phyloP scores from a whole-genome alignment of 345 rosid species.

The Populus pruinosa region DNA sequence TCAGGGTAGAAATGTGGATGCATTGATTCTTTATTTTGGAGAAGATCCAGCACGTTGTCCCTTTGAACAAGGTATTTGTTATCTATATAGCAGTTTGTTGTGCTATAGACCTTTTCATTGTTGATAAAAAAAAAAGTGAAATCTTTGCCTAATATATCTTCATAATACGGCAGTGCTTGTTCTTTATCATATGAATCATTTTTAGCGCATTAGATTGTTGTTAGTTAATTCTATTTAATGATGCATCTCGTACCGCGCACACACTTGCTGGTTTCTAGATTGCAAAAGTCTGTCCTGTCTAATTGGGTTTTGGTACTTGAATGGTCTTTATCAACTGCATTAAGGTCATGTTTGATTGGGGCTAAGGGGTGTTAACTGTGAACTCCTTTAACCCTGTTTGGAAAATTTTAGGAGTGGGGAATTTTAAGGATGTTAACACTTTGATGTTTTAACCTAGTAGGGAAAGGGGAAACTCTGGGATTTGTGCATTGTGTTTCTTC shows the following conservation, averaged over 20 bases:
- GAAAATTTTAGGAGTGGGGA: background rate
- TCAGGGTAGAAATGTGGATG: slow-evolving; percentile 88
- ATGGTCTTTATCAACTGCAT: background rate
- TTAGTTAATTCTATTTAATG: background rate
- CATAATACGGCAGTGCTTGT: background rate
- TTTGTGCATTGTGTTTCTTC: too few relatives aligned
- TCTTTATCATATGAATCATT: background rate
- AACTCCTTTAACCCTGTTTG: background rate
- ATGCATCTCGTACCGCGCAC: background rate
- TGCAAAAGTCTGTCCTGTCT: background rate
- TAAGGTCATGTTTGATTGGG: background rate
- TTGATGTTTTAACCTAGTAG: too few relatives aligned
- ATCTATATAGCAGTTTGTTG: background rate
- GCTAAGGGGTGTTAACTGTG: background rate
- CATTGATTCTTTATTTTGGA: slow-evolving; percentile 86
- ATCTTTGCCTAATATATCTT: background rate
- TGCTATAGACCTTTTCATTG: background rate
- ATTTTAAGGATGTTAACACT: background rate
- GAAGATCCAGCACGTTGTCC: slow-evolving; percentile 94
- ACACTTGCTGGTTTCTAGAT: background rate
- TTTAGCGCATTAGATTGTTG: background rate
- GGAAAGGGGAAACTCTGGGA: too few relatives aligned
- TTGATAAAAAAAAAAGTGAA: background rate
- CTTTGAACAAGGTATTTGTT: slow-evolving; percentile 74
- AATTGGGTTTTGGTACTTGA: background rate